A percentile compares a stretch with the other conserved stretches of the same genome.
These are phyloP conservation scores for Arctostaphylos glauca DNA, from an alignment of 148 eudicot genomes.

Conservation along the genomic window DNA sequence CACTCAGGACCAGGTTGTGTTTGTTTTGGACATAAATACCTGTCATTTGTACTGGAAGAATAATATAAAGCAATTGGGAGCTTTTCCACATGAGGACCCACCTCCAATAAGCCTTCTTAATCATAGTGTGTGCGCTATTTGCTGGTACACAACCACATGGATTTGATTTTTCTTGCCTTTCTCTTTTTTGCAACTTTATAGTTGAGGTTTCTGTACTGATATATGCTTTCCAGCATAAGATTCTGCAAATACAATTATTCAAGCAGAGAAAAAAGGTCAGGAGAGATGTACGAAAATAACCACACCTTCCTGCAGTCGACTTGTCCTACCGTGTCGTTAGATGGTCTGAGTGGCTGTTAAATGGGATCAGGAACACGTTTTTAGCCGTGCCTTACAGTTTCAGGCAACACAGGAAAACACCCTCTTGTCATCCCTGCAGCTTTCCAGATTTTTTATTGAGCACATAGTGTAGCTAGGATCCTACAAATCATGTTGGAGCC, in stretches of 20 bases:
- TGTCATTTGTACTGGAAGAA: background rate
- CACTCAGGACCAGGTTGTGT: background rate
- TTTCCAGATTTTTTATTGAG: no score
- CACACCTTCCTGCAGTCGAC: no score
- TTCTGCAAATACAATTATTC: background rate
- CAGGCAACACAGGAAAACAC: no score
- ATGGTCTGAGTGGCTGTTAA: no score
- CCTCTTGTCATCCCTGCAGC: no score
- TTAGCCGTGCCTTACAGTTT: no score
- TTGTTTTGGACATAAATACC: background rate
- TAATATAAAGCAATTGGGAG: background rate
- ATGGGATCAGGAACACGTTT: no score
- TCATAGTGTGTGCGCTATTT: constrained; percentile 3
- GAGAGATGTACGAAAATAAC: no score
- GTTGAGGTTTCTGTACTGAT: background rate
- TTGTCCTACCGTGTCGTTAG: no score
- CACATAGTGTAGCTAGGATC: no score
- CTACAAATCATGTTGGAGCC: no score
- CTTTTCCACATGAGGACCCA: background rate
- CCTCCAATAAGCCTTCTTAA: background rate
- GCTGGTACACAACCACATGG: background rate
- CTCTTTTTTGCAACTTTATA: background rate
- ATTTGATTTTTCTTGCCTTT: background rate
- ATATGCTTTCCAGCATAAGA: background rate
- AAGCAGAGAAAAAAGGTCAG: background rate